Evolutionary conservation across 116 monocot genomes (phyloP).

Genomic region (Dioscorea cayenensis): DNA sequence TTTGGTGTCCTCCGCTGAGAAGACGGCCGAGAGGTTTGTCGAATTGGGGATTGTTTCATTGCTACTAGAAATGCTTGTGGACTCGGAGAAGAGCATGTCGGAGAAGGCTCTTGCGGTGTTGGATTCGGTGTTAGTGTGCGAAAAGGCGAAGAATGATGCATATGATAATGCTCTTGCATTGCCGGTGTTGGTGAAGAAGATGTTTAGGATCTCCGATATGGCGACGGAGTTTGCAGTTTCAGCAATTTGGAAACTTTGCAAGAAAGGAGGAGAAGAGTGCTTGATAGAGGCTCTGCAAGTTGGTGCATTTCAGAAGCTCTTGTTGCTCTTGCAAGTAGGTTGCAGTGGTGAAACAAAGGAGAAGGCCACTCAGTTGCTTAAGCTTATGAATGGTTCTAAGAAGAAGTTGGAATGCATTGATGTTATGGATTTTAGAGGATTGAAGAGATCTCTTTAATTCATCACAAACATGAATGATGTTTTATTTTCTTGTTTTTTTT

Average conservation of each 20-base stretch:
- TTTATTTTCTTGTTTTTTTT: no score
- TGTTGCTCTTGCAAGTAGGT: constrained; percentile 48
- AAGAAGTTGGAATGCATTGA: constrained; percentile 33
- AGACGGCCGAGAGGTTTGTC: constrained; percentile 6
- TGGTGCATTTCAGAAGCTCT: constrained; percentile 52
- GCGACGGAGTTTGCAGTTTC: constrained; percentile 44
- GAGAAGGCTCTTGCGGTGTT: constrained; percentile 46
- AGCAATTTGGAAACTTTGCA: constrained; percentile 30
- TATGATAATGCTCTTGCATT: constrained; percentile 26
- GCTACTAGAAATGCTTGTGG: constrained; percentile 30
- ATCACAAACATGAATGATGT: background rate
- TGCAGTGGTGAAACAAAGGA: constrained; percentile 31
- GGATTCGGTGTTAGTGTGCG: constrained; percentile 17
- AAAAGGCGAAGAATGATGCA: constrained; percentile 19
- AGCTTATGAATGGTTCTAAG: constrained; percentile 30
- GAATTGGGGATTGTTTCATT: constrained; percentile 20
- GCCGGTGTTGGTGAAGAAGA: constrained; percentile 50
- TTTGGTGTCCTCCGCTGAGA: constrained; percentile 12
- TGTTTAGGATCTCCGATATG: constrained; percentile 38
- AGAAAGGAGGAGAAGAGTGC: background rate
- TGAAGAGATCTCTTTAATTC: constrained; percentile 25
- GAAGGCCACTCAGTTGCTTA: constrained; percentile 43
- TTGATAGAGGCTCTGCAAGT: constrained; percentile 26
- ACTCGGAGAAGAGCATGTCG: constrained; percentile 28
- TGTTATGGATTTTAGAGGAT: constrained; percentile 31